Conservation (phyloP, 2,329 filamentous ascomycete species). For the Sporothrix dimorphospora region DNA sequence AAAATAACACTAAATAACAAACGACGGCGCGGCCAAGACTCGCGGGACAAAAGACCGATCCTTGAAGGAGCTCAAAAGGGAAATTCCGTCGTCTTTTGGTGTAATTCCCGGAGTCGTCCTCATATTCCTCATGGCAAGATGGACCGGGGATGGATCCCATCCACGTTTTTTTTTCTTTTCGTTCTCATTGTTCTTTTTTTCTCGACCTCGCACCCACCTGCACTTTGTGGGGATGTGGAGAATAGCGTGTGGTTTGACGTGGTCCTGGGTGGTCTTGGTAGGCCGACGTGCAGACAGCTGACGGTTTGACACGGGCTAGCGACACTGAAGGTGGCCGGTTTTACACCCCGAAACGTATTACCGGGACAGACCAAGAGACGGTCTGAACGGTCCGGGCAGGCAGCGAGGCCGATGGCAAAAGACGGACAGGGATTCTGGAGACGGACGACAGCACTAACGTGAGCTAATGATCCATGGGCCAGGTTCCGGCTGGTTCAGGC, state of each 20-base stretch:
- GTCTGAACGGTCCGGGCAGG: neutral
- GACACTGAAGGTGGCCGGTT: neutral
- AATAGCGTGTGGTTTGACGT: neutral
- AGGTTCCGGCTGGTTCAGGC: too few species aligned
- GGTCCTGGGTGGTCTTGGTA: neutral
- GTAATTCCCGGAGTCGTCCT: too few species aligned
- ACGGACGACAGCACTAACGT: neutral
- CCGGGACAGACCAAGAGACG: neutral
- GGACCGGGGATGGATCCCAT: neutral
- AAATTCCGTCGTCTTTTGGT: too few species aligned
- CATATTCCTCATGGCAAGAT: too few species aligned
- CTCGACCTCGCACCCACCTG: too few species aligned
- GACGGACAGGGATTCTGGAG: neutral
- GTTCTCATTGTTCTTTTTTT: too few species aligned
- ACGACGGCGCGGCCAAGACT: too few species aligned
- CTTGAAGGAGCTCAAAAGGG: too few species aligned
- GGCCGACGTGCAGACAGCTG: neutral
- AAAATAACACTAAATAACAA: too few species aligned
- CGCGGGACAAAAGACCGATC: too few species aligned
- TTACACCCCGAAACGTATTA: neutral
- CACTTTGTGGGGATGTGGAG: conserved; percentile 2
- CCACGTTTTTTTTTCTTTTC: too few species aligned
- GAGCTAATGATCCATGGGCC: neutral
- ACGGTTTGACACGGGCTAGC: neutral
- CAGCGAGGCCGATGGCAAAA: neutral